Evolutionary conservation across 805 yeast species (phyloP).

Genomic region (Metschnikowia kunwiensis): DNA sequence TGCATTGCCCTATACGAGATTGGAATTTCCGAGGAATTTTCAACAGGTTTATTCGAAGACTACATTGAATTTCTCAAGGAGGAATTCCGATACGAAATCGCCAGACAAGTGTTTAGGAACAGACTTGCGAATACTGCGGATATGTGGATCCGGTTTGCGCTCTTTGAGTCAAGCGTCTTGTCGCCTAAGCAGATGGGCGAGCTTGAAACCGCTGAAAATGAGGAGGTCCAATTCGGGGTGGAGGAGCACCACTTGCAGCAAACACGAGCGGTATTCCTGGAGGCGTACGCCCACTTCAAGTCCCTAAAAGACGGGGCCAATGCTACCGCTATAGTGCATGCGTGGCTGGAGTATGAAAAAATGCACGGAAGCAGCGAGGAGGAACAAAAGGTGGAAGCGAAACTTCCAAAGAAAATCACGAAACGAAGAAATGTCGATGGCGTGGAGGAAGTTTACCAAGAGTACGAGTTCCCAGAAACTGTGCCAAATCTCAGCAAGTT

Average conservation of each 20-base stretch:
- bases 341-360: conserved; percentile 62
- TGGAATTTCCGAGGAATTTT: conserved; percentile 29
- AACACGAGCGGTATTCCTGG: conserved; percentile 55
- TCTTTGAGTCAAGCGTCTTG: conserved; percentile 68
- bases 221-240: conserved; percentile 51
- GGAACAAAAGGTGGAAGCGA: conserved; percentile 33
- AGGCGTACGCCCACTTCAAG: conserved; percentile 49
- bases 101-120: conserved; percentile 49
- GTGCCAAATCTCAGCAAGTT: conserved; percentile 36
- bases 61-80: conserved; percentile 62
- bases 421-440: conserved; percentile 45
- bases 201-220: conserved; percentile 43
- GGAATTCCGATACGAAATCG: conserved; percentile 53
- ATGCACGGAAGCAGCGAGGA: conserved; percentile 52
- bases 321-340: conserved; percentile 54
- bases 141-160: conserved; percentile 64
- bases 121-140: conserved; percentile 33
- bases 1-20: conserved; percentile 60
- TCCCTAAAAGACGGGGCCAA: conserved; percentile 33
- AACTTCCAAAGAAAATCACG: conserved; percentile 55
- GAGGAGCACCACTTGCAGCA: conserved; percentile 48
- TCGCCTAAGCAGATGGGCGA: conserved; percentile 47
- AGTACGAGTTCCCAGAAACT: conserved; percentile 69
- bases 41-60: conserved; percentile 21
- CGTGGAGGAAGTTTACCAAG: conserved; percentile 51